Evolutionary conservation across 2,329 filamentous ascomycete species (phyloP), one percentile per base, ranked within the genome.

Genomic region (Epichloe brachyelytri): DNA sequence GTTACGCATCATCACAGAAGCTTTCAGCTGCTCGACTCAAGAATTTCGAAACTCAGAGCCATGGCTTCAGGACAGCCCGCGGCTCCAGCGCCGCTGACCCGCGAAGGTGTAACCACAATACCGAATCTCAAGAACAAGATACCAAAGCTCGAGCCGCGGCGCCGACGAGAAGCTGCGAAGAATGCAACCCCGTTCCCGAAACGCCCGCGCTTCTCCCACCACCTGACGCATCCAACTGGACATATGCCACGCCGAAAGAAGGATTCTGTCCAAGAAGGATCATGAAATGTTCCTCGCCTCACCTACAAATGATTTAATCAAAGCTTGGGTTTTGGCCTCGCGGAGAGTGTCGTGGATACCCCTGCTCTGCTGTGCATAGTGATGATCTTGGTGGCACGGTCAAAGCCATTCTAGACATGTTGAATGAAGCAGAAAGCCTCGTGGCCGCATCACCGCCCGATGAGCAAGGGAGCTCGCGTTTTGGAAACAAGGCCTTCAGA

Each of bases 401-500:
- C 50, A 71, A 72, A 53, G 75, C 77, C 14, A 78, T 97, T 34
- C 66, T 94, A 39, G 62, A 67, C 15, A 80, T 96, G 19, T 74
- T 98, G 11, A 76, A 84, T 36, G 76, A 83, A 50, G 79, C 86
- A 8, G 82, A 88, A 49, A 66, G 71, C 5, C 73, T 91, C 1
- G 75, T 95, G 5, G 70, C 75, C 14, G 70, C 76, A 48, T 83
- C 85, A 49, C 93, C 93, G 1, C 84, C 93, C 0, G 77, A 91
- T 58, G 89, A 97, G 56, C 86, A 90, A 45, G 85, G 82, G 33
- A 89, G 89, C 44, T 95, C 89, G 8, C 79, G 93, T 26, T 98
- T 98, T 65, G 94, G 93, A 45, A 98, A 98, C 69, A 90, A 89
- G 58, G 81, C 86, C 2, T 98, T 98, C 69, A 81, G 88, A 47